Conservation (phyloP, 768 basidiomycete species). For the Cyclocybe cylindracea region DNA sequence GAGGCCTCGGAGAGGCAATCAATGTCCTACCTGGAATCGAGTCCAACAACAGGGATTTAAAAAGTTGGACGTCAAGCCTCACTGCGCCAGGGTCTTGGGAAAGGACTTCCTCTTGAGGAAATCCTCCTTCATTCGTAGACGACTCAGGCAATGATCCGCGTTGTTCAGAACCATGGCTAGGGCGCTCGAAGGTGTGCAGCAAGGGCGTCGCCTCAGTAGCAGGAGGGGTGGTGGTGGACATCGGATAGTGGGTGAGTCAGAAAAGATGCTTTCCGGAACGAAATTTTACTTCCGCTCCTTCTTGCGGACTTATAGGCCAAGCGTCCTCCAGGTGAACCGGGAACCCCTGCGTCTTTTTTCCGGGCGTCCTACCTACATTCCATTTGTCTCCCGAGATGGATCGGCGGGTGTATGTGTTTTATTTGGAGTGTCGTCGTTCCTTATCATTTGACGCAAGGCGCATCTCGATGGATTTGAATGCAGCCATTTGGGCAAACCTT, state of each 20-base stretch:
- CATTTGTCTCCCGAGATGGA: background rate
- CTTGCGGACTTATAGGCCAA: background rate
- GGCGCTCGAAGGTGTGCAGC: background rate
- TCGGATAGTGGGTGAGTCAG: too few relatives aligned
- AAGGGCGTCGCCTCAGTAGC: too few relatives aligned
- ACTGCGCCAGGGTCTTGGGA: constrained; percentile 19
- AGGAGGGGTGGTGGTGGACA: too few relatives aligned
- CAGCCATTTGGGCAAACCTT: constrained; percentile 11
- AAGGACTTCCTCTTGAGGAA: constrained; percentile 30
- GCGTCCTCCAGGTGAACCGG: constrained; percentile 11
- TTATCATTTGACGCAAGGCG: constrained; percentile 11
- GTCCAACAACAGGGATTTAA: constrained; percentile 52
- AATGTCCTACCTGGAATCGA: constrained; percentile 53
- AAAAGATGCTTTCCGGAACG: background rate
- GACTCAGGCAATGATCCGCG: constrained; percentile 16
- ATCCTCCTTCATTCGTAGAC: constrained; percentile 14
- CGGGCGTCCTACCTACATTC: background rate
- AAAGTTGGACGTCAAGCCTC: constrained; percentile 34
- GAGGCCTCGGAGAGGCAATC: background rate
- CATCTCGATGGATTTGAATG: constrained; percentile 15
- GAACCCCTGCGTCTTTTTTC: background rate
- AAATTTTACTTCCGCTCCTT: constrained; percentile 5
- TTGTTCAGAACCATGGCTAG: background rate
- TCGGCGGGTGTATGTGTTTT: constrained; percentile 1
- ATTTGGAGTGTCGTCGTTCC: background rate